Conservation (phyloP, 1,284 basidiomycete species). For the Quambalaria eucalypti region DNA sequence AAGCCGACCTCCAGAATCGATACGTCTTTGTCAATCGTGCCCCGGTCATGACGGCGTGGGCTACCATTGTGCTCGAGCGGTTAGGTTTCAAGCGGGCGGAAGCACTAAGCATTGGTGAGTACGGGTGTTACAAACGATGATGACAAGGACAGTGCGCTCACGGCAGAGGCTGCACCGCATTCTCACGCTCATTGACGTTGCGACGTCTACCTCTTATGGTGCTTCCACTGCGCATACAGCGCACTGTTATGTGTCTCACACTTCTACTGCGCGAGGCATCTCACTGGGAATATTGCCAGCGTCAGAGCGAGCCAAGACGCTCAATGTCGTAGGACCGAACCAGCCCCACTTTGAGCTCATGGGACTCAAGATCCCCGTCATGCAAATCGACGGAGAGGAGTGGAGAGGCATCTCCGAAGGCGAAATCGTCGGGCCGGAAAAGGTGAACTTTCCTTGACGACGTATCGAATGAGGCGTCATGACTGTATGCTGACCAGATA, state of each 20-base stretch:
- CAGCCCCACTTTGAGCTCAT: conserved; percentile 90
- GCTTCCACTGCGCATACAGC: conserved; percentile 51
- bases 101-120: conserved; percentile 72
- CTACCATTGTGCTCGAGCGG: conserved; percentile 70
- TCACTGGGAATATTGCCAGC: conserved; percentile 61
- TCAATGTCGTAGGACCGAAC: conserved; percentile 58
- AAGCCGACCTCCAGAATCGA: conserved; percentile 47
- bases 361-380: conserved; percentile 78
- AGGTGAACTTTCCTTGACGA: conserved; percentile 45
- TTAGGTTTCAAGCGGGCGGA: conserved; percentile 78
- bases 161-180: no score
- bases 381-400: conserved; percentile 58
- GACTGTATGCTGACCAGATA: no score
- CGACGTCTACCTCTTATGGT: background rate
- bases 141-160: no score
- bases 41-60: conserved; percentile 89
- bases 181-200: background rate
- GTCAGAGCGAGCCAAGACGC: conserved; percentile 21
- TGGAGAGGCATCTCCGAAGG: conserved; percentile 76
- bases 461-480: background rate
- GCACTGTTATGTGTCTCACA: conserved; percentile 84
- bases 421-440: conserved; percentile 61
- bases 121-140: no score
- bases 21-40: conserved; percentile 74
- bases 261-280: conserved; percentile 71